A percentile compares a stretch with the other conserved stretches of the same genome.
These are phyloP conservation scores for Salicornia ramosissima DNA, from an alignment of 148 eudicot species.

Conservation along the genomic window DNA sequence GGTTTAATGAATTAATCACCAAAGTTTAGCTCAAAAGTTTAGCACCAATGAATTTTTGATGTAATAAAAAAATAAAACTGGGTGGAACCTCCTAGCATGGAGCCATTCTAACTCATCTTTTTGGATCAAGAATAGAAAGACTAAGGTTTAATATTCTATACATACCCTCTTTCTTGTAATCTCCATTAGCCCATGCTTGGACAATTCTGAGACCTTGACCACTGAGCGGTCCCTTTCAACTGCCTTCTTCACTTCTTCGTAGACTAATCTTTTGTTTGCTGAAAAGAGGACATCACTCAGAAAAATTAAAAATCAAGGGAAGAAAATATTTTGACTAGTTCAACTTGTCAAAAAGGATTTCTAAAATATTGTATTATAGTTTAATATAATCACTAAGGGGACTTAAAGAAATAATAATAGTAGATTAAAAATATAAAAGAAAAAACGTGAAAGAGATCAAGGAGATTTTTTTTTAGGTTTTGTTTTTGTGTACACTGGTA, in stretches of 20 bases:
- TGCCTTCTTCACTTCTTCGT: conserved; percentile 86
- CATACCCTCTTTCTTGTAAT: conserved; percentile 89
- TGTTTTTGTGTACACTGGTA: background rate
- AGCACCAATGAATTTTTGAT: background rate
- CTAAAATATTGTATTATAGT: background rate
- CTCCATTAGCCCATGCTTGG: conserved; percentile 89
- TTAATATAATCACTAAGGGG: too few relatives aligned
- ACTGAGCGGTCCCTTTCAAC: conserved; percentile 86
- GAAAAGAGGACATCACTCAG: conserved; percentile 23
- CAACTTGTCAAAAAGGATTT: background rate
- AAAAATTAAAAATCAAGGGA: conserved; percentile 11
- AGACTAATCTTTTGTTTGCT: conserved; percentile 83
- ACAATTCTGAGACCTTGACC: conserved; percentile 80
- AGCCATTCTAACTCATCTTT: background rate
- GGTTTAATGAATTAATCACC: background rate
- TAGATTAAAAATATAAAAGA: too few relatives aligned
- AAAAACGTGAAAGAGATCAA: background rate
- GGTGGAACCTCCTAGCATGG: background rate
- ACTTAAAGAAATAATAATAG: background rate
- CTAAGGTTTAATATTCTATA: conserved; percentile 4
- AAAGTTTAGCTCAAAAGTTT: background rate
- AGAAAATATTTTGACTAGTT: background rate
- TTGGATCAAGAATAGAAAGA: background rate
- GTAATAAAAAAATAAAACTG: too few relatives aligned
- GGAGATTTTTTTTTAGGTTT: background rate